Evolutionary conservation across 306 rosid species (phyloP).

Genomic region (Adenanthera pavonina): DNA sequence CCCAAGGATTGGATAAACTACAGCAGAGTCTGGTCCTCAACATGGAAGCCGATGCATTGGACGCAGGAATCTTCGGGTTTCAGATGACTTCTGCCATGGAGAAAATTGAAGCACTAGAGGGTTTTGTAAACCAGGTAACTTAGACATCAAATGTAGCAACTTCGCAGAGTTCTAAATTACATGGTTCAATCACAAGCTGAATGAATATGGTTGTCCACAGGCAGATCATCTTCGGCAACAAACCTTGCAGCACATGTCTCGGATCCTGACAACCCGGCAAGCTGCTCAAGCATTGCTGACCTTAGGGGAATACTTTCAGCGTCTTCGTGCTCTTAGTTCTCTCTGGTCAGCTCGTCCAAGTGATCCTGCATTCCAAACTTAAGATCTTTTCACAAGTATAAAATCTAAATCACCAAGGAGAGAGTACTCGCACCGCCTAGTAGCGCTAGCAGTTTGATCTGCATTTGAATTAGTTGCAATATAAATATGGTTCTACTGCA

Average conservation of each 20-base stretch:
- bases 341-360: slow-evolving; percentile 66
- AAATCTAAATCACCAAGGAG: not conserved
- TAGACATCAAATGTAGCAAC: not conserved
- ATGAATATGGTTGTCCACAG: slow-evolving; percentile 45
- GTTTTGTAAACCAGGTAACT: slow-evolving; percentile 78
- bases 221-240: slow-evolving; percentile 87
- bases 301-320: slow-evolving; percentile 76
- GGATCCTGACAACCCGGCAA: slow-evolving; percentile 58
- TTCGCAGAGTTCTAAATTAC: not conserved
- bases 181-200: not conserved
- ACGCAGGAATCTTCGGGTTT: slow-evolving; percentile 49
- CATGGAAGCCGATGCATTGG: slow-evolving; percentile 52
- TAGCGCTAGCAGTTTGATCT: slow-evolving; percentile 2
- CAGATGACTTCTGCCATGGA: slow-evolving; percentile 60
- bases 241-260: slow-evolving; percentile 69
- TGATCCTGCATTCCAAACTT: slow-evolving; percentile 37
- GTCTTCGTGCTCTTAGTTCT: slow-evolving; percentile 78
- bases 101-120: slow-evolving; percentile 71
- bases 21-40: slow-evolving; percentile 61
- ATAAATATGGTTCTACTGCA: not conserved
- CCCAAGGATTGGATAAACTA: slow-evolving; percentile 81
- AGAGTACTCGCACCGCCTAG: not conserved
- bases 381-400: not conserved
- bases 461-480: not conserved
- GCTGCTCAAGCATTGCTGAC: slow-evolving; percentile 72